Evolutionary conservation across 768 basidiomycete species (phyloP).

Genomic region (Boletus tylopilopsis): DNA sequence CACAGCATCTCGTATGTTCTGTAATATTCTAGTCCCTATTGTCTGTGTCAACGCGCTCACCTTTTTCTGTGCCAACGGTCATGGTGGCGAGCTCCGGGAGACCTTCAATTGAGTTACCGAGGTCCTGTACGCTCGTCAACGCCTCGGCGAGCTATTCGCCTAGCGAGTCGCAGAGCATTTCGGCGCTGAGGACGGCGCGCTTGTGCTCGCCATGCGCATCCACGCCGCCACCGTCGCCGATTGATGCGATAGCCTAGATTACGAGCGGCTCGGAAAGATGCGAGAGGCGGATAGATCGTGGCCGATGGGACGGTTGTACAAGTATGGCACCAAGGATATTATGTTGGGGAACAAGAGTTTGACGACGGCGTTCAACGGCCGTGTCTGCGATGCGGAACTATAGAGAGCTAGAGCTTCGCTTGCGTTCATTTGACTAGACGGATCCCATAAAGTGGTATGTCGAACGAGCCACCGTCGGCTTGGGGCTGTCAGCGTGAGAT

Average conservation of each 20-base stretch:
- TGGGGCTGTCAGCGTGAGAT: too few species aligned
- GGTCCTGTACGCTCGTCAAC: constrained; percentile 16
- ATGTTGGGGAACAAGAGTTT: constrained; percentile 17
- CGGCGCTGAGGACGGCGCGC: constrained; percentile 14
- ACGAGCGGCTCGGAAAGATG: constrained; percentile 15
- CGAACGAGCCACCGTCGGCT: too few species aligned
- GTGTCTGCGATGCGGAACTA: constrained; percentile 15
- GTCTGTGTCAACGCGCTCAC: constrained; percentile 20
- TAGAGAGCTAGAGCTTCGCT: constrained; percentile 1
- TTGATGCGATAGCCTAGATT: constrained; percentile 13
- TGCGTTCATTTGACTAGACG: constrained; percentile 16
- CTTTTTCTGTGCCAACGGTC: constrained; percentile 19
- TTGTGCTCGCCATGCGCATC: constrained; percentile 19
- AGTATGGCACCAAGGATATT: not conserved
- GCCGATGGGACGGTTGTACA: constrained; percentile 22
- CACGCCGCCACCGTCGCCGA: constrained; percentile 8
- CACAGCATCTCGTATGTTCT: constrained; percentile 17
- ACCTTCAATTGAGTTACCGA: constrained; percentile 20
- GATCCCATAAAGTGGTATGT: too few species aligned
- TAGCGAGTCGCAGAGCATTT: constrained; percentile 16
- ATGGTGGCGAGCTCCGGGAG: constrained; percentile 13
- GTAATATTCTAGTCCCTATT: constrained; percentile 9
- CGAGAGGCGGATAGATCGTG: constrained; percentile 20
- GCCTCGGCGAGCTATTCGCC: constrained; percentile 12
- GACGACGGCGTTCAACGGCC: constrained; percentile 21